Evolutionary conservation across 2,329 filamentous ascomycete species (phyloP).

Genomic region (Ophiosphaerella korrae): DNA sequence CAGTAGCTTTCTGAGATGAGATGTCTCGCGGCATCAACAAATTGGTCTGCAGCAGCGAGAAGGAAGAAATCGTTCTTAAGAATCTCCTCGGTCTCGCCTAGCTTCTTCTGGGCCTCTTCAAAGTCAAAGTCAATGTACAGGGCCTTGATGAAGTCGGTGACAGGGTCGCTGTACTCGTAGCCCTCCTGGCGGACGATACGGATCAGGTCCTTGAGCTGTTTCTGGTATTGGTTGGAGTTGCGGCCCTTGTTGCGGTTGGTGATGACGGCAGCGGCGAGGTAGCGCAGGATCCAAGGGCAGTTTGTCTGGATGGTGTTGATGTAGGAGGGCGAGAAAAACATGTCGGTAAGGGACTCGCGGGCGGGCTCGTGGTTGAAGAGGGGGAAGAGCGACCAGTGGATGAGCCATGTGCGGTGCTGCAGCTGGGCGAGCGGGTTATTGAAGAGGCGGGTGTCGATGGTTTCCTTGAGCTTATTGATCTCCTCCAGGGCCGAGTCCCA

Average conservation of each 20-base stretch:
- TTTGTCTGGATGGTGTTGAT: constrained; percentile 99
- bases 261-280: constrained; percentile 92
- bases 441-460: constrained; percentile 93
- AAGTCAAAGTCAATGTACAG: constrained; percentile 97
- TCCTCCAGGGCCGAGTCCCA: constrained; percentile 85
- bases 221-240: constrained; percentile 90
- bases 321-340: constrained; percentile 95
- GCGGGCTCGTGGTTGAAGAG: constrained; percentile 97
- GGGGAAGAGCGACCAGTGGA: constrained; percentile 98
- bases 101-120: constrained; percentile 90
- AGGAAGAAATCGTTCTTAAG: constrained; percentile 96
- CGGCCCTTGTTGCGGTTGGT: constrained; percentile 74
- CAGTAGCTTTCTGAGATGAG: constrained; percentile 99
- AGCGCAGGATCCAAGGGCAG: constrained; percentile 95
- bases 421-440: constrained; percentile 95
- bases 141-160: constrained; percentile 95
- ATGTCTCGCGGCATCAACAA: constrained; percentile 93
- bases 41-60: constrained; percentile 78
- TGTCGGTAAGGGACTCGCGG: constrained; percentile 87
- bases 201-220: constrained; percentile 96
- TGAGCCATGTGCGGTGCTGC: constrained; percentile 93
- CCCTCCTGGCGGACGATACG: constrained; percentile 95
- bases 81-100: constrained; percentile 86
- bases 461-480: constrained; percentile 67
- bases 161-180: constrained; percentile 95